Conservation (phyloP, 148 eudicot species). For the Vaccinium myrtillus region DNA sequence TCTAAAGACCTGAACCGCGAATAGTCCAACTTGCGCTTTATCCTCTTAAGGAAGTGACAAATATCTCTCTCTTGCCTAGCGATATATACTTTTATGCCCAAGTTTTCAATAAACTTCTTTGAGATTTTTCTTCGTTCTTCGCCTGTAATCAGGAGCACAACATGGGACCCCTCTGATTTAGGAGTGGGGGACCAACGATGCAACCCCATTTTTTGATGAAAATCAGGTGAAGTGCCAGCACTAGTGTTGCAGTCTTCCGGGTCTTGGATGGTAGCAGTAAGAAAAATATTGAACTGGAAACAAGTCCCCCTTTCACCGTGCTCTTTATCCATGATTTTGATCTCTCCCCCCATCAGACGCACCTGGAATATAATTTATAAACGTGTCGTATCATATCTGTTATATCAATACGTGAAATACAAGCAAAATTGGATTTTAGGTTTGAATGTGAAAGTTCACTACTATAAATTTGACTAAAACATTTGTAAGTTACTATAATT, state of each 20-base stretch:
- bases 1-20: background rate
- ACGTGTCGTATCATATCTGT: background rate
- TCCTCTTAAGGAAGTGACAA: background rate
- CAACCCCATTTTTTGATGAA: background rate
- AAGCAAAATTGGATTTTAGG: background rate
- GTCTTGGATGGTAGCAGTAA: background rate
- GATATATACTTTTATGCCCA: conserved; percentile 2
- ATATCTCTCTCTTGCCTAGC: background rate
- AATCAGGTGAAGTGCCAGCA: background rate
- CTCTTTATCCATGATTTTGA: conserved; percentile 38
- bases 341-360: conserved; percentile 52
- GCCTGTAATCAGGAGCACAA: background rate
- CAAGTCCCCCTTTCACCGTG: conserved; percentile 36
- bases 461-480: background rate
- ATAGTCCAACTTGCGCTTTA: background rate
- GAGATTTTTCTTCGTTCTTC: background rate
- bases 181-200: background rate
- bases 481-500: too few relatives aligned
- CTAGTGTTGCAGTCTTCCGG: background rate
- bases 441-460: background rate
- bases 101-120: background rate
- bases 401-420: background rate
- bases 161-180: background rate
- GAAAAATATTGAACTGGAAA: conserved; percentile 45
- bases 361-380: conserved; percentile 24